phyloP scores from a whole-genome alignment of 352 stramenopile species.

The Peronospora destructor region DNA sequence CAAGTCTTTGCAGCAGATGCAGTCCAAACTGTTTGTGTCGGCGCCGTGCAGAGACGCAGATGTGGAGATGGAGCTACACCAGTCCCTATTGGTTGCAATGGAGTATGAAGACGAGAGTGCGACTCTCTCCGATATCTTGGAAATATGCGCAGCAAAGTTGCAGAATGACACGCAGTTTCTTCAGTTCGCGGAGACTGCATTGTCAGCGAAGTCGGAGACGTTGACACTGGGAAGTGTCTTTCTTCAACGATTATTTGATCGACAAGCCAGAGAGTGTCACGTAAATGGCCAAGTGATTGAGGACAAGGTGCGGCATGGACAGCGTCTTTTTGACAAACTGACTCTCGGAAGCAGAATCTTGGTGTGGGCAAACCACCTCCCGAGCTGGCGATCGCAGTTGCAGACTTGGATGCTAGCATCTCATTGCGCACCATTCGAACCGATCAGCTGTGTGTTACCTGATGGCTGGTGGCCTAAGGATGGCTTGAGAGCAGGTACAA shows the following conservation, averaged over 20 bases:
- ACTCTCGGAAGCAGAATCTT: constrained; percentile 17
- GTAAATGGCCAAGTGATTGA: not conserved
- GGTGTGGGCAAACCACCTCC: constrained; percentile 39
- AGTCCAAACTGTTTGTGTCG: constrained; percentile 31
- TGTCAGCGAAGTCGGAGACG: constrained; percentile 16
- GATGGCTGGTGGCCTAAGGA: constrained; percentile 3
- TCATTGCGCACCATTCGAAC: constrained; percentile 26
- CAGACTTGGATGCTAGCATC: constrained; percentile 36
- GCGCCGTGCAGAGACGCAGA: constrained; percentile 17
- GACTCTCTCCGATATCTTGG: constrained; percentile 20
- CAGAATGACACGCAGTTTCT: constrained; percentile 27
- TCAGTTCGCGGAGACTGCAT: constrained; percentile 20
- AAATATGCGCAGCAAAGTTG: constrained; percentile 23
- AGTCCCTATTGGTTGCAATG: constrained; percentile 24
- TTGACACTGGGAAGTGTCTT: constrained; percentile 19
- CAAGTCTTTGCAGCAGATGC: constrained; percentile 30
- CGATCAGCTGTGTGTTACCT: constrained; percentile 20
- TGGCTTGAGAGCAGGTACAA: not conserved
- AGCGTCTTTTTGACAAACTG: constrained; percentile 26
- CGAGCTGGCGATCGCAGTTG: constrained; percentile 35
- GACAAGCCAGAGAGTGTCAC: constrained; percentile 1
- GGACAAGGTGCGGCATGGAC: not conserved
- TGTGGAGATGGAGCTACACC: constrained; percentile 25
- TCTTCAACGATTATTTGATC: constrained; percentile 24
- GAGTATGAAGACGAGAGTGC: constrained; percentile 6